Percentiles rank a stretch among this genome's conserved stretches.
phyloP scores from a whole-genome alignment of 169 alveolate genomes.

The Plasmodium billcollinsi region DNA sequence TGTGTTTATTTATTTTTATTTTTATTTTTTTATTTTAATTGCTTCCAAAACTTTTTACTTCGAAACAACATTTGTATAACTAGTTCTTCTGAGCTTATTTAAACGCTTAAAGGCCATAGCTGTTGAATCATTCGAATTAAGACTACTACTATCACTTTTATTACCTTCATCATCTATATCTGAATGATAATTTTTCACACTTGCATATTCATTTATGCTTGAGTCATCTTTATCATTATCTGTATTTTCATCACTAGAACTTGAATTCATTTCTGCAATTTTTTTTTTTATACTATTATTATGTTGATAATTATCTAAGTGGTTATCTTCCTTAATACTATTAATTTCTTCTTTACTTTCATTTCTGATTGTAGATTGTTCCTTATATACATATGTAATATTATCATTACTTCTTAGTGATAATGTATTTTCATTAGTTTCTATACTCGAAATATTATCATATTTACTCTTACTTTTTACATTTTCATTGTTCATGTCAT shows the following conservation, averaged over 20 bases:
- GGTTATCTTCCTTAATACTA: not conserved
- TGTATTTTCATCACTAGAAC: slow-evolving; percentile 58
- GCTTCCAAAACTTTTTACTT: slow-evolving; percentile 3
- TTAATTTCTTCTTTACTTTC: not conserved
- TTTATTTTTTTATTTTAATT: too few species aligned
- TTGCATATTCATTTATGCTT: slow-evolving; percentile 43
- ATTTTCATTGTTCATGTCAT: not conserved
- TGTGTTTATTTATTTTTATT: too few species aligned
- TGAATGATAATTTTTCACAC: slow-evolving; percentile 17
- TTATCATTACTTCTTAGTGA: slow-evolving; percentile 3
- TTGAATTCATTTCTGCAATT: slow-evolving; percentile 17
- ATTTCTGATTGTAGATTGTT: not conserved
- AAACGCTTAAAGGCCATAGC: slow-evolving; percentile 56
- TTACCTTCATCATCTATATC: not conserved
- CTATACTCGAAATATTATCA: not conserved
- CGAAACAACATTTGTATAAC: slow-evolving; percentile 59
- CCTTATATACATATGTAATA: not conserved
- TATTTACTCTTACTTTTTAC: not conserved
- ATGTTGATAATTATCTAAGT: not conserved
- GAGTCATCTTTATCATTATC: not conserved
- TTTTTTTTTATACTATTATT: slow-evolving; percentile 4
- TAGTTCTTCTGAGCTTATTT: slow-evolving; percentile 50
- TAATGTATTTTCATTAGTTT: not conserved
- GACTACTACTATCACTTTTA: slow-evolving; percentile 25
- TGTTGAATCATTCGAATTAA: slow-evolving; percentile 50